Conservation (phyloP, 441 rosid species). For the Hura crepitans region DNA sequence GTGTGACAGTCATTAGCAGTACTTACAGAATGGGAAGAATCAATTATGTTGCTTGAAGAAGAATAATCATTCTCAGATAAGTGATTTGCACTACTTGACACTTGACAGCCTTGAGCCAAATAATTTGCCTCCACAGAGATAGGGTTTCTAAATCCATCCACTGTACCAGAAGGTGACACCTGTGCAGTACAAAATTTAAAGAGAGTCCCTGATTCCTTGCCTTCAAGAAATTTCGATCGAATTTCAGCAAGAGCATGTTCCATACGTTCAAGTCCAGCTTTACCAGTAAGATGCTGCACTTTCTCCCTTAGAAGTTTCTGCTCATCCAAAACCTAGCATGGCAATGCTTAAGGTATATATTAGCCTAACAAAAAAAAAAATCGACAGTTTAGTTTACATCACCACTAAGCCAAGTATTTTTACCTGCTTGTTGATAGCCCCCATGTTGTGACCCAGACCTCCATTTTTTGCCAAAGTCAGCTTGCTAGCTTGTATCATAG, state of each 20-base stretch:
- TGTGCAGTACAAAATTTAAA: constrained; percentile 36
- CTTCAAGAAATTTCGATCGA: constrained; percentile 49
- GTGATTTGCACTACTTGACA: constrained; percentile 42
- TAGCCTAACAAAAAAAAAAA: not conserved
- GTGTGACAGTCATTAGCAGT: not conserved
- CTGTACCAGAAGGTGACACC: constrained; percentile 34
- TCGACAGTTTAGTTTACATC: not conserved
- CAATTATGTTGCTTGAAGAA: constrained; percentile 24
- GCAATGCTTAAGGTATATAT: not conserved
- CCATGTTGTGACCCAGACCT: constrained; percentile 56
- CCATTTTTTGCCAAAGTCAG: constrained; percentile 45
- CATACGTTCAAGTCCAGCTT: constrained; percentile 62
- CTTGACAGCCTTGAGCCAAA: constrained; percentile 31
- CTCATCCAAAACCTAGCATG: constrained; percentile 57
- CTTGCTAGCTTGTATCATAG: constrained; percentile 69
- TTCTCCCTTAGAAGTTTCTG: constrained; percentile 65
- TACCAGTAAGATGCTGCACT: constrained; percentile 62
- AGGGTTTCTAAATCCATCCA: constrained; percentile 19
- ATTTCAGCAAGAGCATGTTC: constrained; percentile 63
- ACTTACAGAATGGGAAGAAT: constrained; percentile 29
- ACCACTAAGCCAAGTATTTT: not conserved
- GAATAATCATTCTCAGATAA: constrained; percentile 42
- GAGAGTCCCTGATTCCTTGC: constrained; percentile 46
- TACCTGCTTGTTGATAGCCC: constrained; percentile 47
- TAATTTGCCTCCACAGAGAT: constrained; percentile 28